A percentile compares a stretch with the other conserved stretches of the same genome.
These are phyloP conservation scores for Phlebiopsis gigantea DNA, from an alignment of 768 basidiomycete species.

Conservation along the genomic window DNA sequence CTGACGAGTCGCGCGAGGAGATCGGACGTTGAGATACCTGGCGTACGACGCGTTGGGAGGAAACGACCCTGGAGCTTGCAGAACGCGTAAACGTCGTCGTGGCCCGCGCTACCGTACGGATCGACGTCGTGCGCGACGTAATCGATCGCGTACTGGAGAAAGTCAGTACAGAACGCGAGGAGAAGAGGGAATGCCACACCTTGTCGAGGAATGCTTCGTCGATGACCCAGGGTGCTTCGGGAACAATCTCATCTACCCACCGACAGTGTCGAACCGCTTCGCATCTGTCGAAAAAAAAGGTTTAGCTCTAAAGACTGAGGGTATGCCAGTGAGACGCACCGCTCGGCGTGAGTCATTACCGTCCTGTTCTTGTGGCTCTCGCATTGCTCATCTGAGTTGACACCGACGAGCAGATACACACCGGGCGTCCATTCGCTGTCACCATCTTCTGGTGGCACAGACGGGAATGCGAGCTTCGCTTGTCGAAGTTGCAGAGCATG, in stretches of 20 bases:
- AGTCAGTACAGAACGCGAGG: background rate
- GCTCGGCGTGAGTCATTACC: slow-evolving; percentile 86
- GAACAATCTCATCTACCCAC: slow-evolving; percentile 93
- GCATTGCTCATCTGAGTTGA: slow-evolving; percentile 85
- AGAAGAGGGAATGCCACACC: slow-evolving; percentile 13
- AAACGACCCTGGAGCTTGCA: slow-evolving; percentile 87
- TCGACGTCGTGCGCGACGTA: slow-evolving; percentile 97
- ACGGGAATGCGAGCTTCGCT: slow-evolving; percentile 82
- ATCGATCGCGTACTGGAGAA: slow-evolving; percentile 66
- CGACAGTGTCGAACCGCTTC: slow-evolving; percentile 94
- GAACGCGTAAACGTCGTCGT: slow-evolving; percentile 81
- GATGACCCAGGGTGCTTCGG: slow-evolving; percentile 89
- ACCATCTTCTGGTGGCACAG: slow-evolving; percentile 6
- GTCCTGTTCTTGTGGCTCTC: slow-evolving; percentile 71
- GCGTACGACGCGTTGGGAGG: slow-evolving; percentile 91
- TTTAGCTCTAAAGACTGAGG: background rate
- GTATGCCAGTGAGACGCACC: slow-evolving; percentile 36
- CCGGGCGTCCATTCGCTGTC: slow-evolving; percentile 24
- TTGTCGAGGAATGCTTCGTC: slow-evolving; percentile 77
- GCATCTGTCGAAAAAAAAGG: slow-evolving; percentile 36
- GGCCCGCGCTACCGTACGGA: slow-evolving; percentile 75
- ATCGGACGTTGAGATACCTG: slow-evolving; percentile 90
- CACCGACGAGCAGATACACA: slow-evolving; percentile 91
- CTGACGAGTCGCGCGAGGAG: slow-evolving; percentile 88
- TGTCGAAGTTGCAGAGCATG: slow-evolving; percentile 95